Evolutionary conservation across 2,329 filamentous ascomycete species (phyloP).

Genomic region (Ampelomyces quisqualis): DNA sequence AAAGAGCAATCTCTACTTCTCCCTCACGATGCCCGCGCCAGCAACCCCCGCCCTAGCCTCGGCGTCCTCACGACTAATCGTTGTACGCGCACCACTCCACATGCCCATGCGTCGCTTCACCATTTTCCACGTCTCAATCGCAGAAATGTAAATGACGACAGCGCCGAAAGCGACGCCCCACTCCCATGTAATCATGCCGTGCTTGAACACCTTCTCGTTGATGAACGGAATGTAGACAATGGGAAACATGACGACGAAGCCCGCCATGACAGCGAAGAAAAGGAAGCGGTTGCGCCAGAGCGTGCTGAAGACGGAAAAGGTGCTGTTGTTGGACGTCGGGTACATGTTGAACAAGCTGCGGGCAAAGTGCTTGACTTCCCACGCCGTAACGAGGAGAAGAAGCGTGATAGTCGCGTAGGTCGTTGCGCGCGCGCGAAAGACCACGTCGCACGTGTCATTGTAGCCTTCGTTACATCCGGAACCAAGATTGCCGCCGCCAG

Average conservation of each 20-base stretch:
- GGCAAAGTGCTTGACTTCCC: conserved; percentile 51
- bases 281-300: conserved; percentile 49
- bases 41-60: conserved; percentile 36
- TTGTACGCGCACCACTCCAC: conserved; percentile 35
- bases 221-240: conserved; percentile 51
- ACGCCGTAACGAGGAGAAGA: conserved; percentile 50
- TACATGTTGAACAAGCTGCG: conserved; percentile 51
- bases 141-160: conserved; percentile 44
- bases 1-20: conserved; percentile 14
- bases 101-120: conserved; percentile 44
- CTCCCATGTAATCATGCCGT: conserved; percentile 48
- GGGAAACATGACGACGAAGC: conserved; percentile 47
- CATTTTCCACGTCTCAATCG: conserved; percentile 51
- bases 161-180: conserved; percentile 49
- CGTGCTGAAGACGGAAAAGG: conserved; percentile 43
- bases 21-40: conserved; percentile 5
- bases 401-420: conserved; percentile 50
- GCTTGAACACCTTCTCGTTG: conserved; percentile 50
- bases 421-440: conserved; percentile 49
- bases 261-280: conserved; percentile 47
- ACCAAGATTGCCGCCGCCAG: conserved; percentile 47
- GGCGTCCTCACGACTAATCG: conserved; percentile 38
- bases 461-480: conserved; percentile 48
- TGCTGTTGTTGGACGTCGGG: conserved; percentile 29
- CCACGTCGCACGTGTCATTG: conserved; percentile 46